These are phyloP conservation scores for Paralagenidium karlingii DNA, from an alignment of 352 stramenopile species.

Conservation along the genomic window DNA sequence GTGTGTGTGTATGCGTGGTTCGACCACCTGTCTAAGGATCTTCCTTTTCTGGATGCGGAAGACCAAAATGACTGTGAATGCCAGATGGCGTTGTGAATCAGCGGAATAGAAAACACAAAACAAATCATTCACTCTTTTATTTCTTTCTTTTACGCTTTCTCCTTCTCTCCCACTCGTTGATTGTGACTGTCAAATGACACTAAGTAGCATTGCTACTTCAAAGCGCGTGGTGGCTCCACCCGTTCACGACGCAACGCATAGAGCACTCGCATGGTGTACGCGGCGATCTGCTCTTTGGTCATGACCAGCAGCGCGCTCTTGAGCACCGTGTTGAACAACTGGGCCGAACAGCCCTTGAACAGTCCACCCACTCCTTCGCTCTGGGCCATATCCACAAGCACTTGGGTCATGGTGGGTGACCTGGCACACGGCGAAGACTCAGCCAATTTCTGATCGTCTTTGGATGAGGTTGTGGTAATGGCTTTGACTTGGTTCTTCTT, in stretches of 20 bases:
- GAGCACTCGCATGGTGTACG: slow-evolving; percentile 58
- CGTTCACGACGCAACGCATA: slow-evolving; percentile 38
- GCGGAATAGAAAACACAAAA: not conserved
- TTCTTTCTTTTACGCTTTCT: slow-evolving; percentile 3
- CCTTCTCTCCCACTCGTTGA: not conserved
- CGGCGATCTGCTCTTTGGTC: slow-evolving; percentile 77
- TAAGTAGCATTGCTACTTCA: not conserved
- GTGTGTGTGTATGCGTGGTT: no score
- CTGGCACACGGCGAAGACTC: no score
- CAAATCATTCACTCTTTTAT: not conserved
- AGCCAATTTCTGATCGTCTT: no score
- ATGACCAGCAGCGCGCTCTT: slow-evolving; percentile 76
- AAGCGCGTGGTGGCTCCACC: not conserved
- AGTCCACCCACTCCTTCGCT: slow-evolving; percentile 38
- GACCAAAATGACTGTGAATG: not conserved
- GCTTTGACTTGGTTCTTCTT: slow-evolving; percentile 24
- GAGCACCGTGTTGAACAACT: slow-evolving; percentile 74
- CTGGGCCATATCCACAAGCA: slow-evolving; percentile 52
- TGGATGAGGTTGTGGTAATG: slow-evolving; percentile 26
- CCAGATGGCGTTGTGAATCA: not conserved
- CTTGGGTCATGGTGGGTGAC: slow-evolving; percentile 54
- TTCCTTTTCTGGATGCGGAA: no score
- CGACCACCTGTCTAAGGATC: no score
- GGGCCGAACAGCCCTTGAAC: slow-evolving; percentile 67
- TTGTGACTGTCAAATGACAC: not conserved